Base-by-base conservation (phyloP, 164 flowering plant species). In the Taxillus chinensis region DNA sequence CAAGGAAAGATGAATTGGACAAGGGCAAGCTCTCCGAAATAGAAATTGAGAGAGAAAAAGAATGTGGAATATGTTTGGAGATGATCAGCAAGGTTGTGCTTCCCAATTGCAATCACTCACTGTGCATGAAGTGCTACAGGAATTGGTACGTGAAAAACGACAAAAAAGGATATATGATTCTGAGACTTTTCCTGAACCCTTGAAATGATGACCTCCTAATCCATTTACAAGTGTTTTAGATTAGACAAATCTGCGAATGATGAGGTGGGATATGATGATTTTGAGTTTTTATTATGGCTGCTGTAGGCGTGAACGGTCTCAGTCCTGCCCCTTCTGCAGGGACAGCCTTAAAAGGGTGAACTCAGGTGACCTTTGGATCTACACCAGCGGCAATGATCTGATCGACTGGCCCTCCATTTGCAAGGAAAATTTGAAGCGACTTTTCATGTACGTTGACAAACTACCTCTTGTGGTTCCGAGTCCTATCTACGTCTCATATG, bases 41-140 rank as follows among this genome's bases (percentile, higher is more conserved):
- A 41, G 96, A 92, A 59, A 41, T 78, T 3, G 97, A 90, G 67
- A 83, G 90, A 67, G 98, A 92, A 43, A 90, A 86, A 66, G 96
- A 92, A 64, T 92, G 96, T 68, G 93, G 90, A 5, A 89, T 92
- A 58, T 92, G 98, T 78, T 76, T 92, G 95, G 96, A 92, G 79
- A 64, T 80, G 66, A 73, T 77, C 62, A 79, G 74, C 70, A 92
- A 81, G 73, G 81, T 89, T 37, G 95, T 89, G 46, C 66, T 92
- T 63, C 98, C 98, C 17, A 71, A 68, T 56, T 89, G 98, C 85
- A 80, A 39, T 63, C 98, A 89, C 62, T 77, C 88, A 2, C 45
- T 89, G 77, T 92, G 98, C 65, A 67, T 86, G 75, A 86, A 78
- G 63, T 93, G 97, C 79, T 93, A 88, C 62, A 71, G 78, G 14